A percentile compares a stretch with the other conserved stretches of the same genome.
These are phyloP conservation scores for Globisporangium paddicum DNA, from an alignment of 352 stramenopile species.

Conservation along the genomic window DNA sequence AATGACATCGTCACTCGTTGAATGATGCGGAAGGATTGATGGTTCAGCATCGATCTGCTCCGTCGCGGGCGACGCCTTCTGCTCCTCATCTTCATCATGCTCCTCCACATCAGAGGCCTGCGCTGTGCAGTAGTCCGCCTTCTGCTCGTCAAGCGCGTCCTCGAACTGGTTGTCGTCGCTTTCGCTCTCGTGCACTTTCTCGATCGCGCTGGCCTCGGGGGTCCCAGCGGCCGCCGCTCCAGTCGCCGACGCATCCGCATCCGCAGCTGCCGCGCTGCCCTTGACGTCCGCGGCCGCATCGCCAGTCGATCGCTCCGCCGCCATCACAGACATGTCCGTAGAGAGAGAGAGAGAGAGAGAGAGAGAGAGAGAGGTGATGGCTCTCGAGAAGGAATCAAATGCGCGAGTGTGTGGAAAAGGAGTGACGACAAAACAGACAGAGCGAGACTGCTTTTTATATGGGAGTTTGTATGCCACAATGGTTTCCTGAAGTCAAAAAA, in stretches of 20 bases:
- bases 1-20: background rate
- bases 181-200: background rate
- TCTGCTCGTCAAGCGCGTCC: slow-evolving; percentile 8
- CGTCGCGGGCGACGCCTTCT: background rate
- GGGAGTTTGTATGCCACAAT: slow-evolving; percentile 9
- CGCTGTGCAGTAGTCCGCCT: too few species aligned
- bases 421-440: background rate
- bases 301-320: slow-evolving; percentile 1
- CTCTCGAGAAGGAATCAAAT: background rate
- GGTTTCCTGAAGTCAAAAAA: background rate
- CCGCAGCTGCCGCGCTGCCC: background rate
- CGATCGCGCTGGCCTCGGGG: background rate
- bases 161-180: slow-evolving; percentile 13
- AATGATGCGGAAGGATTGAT: background rate
- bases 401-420: background rate
- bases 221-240: background rate
- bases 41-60: background rate
- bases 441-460: slow-evolving; percentile 2
- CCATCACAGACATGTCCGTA: slow-evolving; percentile 9
- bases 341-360: background rate
- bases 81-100: background rate
- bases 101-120: background rate
- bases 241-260: background rate
- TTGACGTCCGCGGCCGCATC: background rate
- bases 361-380: background rate